Evolutionary conservation across 2,329 filamentous ascomycete species (phyloP).

Genomic region (Exophiala oligosperma): DNA sequence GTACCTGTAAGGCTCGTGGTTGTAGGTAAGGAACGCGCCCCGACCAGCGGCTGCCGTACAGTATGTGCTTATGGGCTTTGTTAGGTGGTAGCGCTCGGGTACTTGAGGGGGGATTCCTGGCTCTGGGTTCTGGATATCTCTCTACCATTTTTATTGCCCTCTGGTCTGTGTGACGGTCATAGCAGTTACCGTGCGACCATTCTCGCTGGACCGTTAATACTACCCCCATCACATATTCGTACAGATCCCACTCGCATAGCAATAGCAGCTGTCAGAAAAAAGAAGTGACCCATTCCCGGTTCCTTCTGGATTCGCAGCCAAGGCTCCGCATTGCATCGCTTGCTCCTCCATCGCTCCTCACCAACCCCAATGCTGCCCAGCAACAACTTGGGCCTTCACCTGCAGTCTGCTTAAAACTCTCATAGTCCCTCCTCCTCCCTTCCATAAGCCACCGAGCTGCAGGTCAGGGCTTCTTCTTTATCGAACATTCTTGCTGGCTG

Average conservation of each 20-base stretch:
- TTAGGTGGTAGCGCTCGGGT: too few relatives aligned
- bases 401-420: constrained; percentile 24
- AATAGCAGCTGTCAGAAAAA: not conserved
- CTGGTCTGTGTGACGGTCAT: not conserved
- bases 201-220: not conserved
- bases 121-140: too few relatives aligned
- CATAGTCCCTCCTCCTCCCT: constrained; percentile 9
- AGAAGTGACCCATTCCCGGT: not conserved
- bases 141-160: not conserved
- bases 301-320: constrained; percentile 3
- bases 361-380: constrained; percentile 26
- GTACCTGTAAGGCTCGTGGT: not conserved
- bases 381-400: constrained; percentile 23
- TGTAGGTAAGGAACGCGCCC: not conserved
- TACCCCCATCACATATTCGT: not conserved
- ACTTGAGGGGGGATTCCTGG: too few relatives aligned
- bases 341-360: constrained; percentile 10
- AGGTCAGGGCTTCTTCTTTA: constrained; percentile 22
- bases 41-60: too few relatives aligned
- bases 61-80: too few relatives aligned
- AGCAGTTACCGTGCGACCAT: not conserved
- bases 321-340: constrained; percentile 1
- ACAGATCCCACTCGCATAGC: not conserved
- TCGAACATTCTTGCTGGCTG: constrained; percentile 14
- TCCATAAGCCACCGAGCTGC: constrained; percentile 23